These are phyloP conservation scores for Anethum foeniculum DNA, from an alignment of 140 eudicot genomes.

Conservation along the genomic window DNA sequence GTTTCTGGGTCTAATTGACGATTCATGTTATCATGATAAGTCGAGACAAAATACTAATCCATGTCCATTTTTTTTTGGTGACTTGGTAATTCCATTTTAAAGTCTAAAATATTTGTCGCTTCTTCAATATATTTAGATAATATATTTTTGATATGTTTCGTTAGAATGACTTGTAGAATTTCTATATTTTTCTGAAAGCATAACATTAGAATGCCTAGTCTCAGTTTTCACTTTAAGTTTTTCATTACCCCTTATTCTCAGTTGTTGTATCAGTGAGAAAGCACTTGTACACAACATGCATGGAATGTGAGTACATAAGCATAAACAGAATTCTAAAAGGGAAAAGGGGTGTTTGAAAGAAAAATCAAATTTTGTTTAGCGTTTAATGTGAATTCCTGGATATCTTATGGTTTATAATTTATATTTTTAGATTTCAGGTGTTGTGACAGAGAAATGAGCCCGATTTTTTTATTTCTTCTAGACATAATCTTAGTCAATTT, in stretches of 20 bases:
- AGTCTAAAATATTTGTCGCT: background rate
- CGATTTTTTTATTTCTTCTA: background rate
- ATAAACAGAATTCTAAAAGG: background rate
- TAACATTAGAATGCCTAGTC: background rate
- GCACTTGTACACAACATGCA: background rate
- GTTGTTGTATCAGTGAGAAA: background rate
- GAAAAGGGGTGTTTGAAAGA: background rate
- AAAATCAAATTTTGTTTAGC: background rate
- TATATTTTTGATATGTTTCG: conserved; percentile 4
- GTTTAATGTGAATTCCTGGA: background rate
- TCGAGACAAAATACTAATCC: conserved; percentile 7
- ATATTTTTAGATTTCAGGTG: background rate
- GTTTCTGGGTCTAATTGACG: conserved; percentile 13
- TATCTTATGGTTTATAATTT: background rate
- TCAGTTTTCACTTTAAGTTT: background rate
- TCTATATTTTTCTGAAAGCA: background rate
- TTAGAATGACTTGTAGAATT: background rate
- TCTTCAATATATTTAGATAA: background rate
- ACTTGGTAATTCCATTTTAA: background rate
- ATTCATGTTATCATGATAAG: conserved; percentile 8
- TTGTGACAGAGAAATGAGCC: background rate
- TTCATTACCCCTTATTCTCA: background rate
- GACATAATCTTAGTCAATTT: background rate
- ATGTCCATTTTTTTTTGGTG: conserved; percentile 4
- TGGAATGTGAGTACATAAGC: background rate